phyloP scores from a whole-genome alignment of 1,139 yeast species.

The Komagataea norvegica region DNA sequence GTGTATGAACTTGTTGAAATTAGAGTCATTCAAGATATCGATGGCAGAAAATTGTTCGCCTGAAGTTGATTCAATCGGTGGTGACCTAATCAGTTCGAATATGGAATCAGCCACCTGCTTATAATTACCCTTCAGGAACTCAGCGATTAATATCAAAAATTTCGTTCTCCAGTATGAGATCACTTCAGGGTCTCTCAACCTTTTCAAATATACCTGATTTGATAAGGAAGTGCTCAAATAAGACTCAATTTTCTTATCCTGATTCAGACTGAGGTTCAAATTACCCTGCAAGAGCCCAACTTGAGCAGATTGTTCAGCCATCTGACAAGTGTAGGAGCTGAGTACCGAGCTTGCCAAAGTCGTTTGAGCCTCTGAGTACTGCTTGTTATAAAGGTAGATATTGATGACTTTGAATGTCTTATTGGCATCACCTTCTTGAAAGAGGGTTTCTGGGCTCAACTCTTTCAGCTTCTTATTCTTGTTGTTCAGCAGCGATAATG shows the following conservation, averaged over 20 bases:
- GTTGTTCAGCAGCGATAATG: slow-evolving; percentile 7
- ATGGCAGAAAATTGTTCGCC: slow-evolving; percentile 17
- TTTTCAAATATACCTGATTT: slow-evolving; percentile 22
- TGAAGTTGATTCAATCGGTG: slow-evolving; percentile 17
- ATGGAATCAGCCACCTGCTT: slow-evolving; percentile 14
- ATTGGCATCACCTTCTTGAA: slow-evolving; percentile 20
- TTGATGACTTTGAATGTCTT: slow-evolving; percentile 17
- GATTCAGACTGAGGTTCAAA: slow-evolving; percentile 14
- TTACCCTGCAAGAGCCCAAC: slow-evolving; percentile 21
- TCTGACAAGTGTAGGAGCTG: slow-evolving; percentile 16
- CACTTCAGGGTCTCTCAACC: slow-evolving; percentile 21
- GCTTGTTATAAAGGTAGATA: slow-evolving; percentile 16
- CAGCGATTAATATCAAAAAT: slow-evolving; percentile 17
- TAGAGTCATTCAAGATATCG: slow-evolving; percentile 15
- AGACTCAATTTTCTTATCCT: slow-evolving; percentile 23
- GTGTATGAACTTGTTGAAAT: slow-evolving; percentile 21
- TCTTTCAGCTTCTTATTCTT: slow-evolving; percentile 13
- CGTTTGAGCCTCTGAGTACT: slow-evolving; percentile 20
- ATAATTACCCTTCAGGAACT: slow-evolving; percentile 20
- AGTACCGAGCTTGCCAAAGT: slow-evolving; percentile 16
- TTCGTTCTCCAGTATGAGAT: slow-evolving; percentile 24
- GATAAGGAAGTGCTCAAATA: slow-evolving; percentile 21
- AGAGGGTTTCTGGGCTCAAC: slow-evolving; percentile 17
- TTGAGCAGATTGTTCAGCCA: slow-evolving; percentile 21
- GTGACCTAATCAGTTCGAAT: slow-evolving; percentile 13